Conservation (phyloP, 2,329 filamentous ascomycete species). For the Pseudogymnoascus sp. region DNA sequence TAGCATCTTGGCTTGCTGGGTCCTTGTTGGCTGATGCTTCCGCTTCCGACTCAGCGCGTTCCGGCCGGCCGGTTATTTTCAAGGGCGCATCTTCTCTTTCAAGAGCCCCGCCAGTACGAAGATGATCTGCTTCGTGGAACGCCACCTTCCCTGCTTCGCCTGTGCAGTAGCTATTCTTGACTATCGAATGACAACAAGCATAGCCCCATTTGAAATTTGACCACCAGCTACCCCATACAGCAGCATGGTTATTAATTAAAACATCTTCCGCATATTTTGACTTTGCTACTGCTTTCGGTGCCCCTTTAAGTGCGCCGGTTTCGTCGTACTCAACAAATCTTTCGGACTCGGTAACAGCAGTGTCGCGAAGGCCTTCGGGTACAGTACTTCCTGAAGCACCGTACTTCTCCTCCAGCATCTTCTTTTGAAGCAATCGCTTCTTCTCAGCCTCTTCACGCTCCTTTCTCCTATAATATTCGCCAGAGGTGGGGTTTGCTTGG, state of each 20-base stretch:
- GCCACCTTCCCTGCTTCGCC: slow-evolving; percentile 80
- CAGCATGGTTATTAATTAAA: slow-evolving; percentile 81
- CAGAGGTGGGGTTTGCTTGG: slow-evolving; percentile 93
- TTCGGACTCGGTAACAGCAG: slow-evolving; percentile 73
- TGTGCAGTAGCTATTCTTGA: slow-evolving; percentile 97
- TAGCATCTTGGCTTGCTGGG: slow-evolving; percentile 20
- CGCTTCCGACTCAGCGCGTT: slow-evolving; percentile 21
- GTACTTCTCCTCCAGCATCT: slow-evolving; percentile 73
- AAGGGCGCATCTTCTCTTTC: slow-evolving; percentile 26
- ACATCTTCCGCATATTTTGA: slow-evolving; percentile 92
- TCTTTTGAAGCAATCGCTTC: slow-evolving; percentile 62
- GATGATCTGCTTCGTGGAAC: slow-evolving; percentile 67
- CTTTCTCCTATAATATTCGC: slow-evolving; percentile 76
- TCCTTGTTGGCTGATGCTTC: slow-evolving; percentile 19
- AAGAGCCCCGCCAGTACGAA: slow-evolving; percentile 42
- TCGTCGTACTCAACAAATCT: slow-evolving; percentile 93
- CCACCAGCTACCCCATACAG: slow-evolving; percentile 98
- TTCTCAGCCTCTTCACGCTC: slow-evolving; percentile 67
- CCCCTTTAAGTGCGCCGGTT: slow-evolving; percentile 81
- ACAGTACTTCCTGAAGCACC: slow-evolving; percentile 59
- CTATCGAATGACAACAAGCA: slow-evolving; percentile 83
- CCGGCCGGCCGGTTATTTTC: slow-evolving; percentile 19
- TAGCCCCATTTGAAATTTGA: slow-evolving; percentile 93
- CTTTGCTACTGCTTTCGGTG: slow-evolving; percentile 65
- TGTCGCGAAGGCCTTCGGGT: slow-evolving; percentile 57